Percentiles rank a stretch among this genome's conserved stretches.
Conservation (phyloP, 169 alveolate genomes). For the Sarcocystis neurona region DNA sequence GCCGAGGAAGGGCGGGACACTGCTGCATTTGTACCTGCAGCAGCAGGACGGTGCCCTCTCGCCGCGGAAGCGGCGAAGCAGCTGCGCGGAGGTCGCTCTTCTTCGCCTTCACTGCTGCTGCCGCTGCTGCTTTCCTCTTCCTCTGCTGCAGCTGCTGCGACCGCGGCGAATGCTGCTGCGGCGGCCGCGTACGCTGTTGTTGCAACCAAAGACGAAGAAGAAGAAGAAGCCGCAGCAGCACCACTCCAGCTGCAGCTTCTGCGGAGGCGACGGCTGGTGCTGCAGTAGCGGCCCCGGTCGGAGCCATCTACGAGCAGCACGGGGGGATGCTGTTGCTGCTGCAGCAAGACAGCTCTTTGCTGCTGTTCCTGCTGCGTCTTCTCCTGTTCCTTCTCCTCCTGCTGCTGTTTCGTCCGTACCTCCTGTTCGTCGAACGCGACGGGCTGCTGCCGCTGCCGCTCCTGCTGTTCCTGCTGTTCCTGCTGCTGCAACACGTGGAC, state of each 20-base stretch:
- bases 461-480: not conserved
- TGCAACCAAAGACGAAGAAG: not conserved
- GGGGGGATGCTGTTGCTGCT: not conserved
- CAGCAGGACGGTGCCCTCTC: too few species aligned
- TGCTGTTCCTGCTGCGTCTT: not conserved
- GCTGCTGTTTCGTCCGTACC: not conserved
- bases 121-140: not conserved
- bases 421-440: not conserved
- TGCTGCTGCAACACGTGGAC: too few species aligned
- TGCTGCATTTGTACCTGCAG: too few species aligned
- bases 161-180: constrained; percentile 18
- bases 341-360: not conserved
- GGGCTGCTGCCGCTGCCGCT: constrained; percentile 19
- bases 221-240: not conserved
- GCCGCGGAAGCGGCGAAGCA: not conserved
- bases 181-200: not conserved
- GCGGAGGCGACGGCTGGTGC: not conserved
- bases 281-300: not conserved
- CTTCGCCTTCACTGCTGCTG: not conserved
- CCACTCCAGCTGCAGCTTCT: not conserved
- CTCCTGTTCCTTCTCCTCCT: not conserved
- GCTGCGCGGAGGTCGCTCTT: not conserved
- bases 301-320: not conserved
- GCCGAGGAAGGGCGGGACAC: too few species aligned
- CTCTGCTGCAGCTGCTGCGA: constrained; percentile 5